Evolutionary conservation across 345 rosid genomes (phyloP).

Genomic region (Acer negundo): DNA sequence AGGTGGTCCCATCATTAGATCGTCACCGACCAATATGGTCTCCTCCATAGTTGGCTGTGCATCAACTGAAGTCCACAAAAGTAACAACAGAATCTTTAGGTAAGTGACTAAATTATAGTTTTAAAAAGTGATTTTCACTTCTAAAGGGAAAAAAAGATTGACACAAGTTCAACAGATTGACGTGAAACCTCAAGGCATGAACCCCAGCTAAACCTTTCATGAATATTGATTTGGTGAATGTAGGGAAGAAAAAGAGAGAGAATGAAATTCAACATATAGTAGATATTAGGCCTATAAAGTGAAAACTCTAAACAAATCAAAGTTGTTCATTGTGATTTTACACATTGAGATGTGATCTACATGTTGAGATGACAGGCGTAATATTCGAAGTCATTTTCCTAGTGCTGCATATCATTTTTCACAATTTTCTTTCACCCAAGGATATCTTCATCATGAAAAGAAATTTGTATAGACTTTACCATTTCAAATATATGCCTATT

Average conservation of each 20-base stretch:
- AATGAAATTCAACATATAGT: background rate
- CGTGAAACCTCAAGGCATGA: background rate
- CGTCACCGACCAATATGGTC: slow-evolving; percentile 90
- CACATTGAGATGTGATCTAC: background rate
- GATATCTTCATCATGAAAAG: background rate
- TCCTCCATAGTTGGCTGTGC: slow-evolving; percentile 95
- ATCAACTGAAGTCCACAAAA: slow-evolving; percentile 61
- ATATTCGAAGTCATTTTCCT: background rate
- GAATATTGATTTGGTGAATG: background rate
- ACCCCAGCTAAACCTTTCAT: background rate
- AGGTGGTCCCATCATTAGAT: slow-evolving; percentile 92
- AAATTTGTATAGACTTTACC: background rate
- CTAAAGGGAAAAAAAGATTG: background rate
- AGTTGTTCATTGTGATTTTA: background rate
- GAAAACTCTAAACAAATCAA: background rate
- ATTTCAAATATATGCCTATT: background rate
- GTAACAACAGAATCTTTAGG: slow-evolving; percentile 14
- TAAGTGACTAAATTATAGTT: background rate
- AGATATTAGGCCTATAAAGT: background rate
- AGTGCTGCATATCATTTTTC: background rate
- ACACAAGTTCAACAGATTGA: background rate
- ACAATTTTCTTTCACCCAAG: background rate
- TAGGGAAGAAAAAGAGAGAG: background rate
- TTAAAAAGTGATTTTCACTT: background rate
- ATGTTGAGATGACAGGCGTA: background rate